These are phyloP conservation scores for Dacryopinax spathularia DNA, from an alignment of 768 basidiomycete species.

Conservation along the genomic window DNA sequence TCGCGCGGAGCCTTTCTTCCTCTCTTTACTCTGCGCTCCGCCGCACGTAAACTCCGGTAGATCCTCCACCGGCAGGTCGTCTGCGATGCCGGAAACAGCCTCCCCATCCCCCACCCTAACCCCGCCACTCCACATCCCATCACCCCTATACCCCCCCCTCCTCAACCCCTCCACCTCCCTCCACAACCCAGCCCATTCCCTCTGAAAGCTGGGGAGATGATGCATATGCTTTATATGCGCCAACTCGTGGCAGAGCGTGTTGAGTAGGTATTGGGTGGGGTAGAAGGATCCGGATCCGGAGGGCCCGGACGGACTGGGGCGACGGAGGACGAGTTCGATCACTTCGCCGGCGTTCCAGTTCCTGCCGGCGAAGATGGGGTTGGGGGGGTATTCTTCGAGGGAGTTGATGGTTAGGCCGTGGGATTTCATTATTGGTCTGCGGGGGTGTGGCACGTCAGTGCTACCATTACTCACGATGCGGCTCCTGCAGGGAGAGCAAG, in stretches of 20 bases:
- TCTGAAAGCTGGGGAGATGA: conserved; percentile 62
- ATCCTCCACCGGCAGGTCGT: conserved; percentile 40
- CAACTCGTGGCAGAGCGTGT: conserved; percentile 75
- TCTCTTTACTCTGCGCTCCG: conserved; percentile 26
- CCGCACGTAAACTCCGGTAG: conserved; percentile 55
- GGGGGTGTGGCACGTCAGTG: too few relatives aligned
- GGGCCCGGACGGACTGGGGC: too few relatives aligned
- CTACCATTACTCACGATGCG: neutral
- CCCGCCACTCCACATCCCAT: conserved; percentile 73
- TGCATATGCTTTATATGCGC: conserved; percentile 51
- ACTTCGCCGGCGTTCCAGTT: conserved; percentile 80
- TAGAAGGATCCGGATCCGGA: conserved; percentile 50
- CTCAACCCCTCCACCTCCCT: conserved; percentile 58
- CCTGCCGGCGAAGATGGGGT: conserved; percentile 61
- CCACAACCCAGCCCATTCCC: conserved; percentile 52
- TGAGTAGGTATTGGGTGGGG: conserved; percentile 53
- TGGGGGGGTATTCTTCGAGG: conserved; percentile 52
- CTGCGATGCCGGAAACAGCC: conserved; percentile 28
- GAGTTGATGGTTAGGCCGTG: conserved; percentile 47
- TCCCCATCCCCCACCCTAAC: conserved; percentile 53
- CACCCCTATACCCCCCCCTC: conserved; percentile 63
- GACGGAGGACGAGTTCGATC: conserved; percentile 61
- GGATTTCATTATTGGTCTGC: conserved; percentile 60
- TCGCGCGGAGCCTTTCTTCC: neutral
- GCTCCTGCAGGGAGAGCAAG: neutral